phyloP scores from a whole-genome alignment of 2,329 filamentous ascomycete genomes.

The Westerdykella aurantiaca region DNA sequence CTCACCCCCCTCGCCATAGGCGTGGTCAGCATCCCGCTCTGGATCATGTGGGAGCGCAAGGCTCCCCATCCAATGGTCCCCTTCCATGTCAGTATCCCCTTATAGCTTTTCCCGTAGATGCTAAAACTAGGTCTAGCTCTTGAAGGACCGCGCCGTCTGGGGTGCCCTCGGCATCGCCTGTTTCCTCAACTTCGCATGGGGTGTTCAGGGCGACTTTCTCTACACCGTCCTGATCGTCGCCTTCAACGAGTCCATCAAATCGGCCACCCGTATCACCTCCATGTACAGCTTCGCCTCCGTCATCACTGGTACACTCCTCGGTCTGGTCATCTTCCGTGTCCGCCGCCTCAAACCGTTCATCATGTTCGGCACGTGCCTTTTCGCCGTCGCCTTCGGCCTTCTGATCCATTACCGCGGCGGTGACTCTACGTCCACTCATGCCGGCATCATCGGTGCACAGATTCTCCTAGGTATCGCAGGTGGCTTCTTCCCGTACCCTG shows the following conservation, averaged over 20 bases:
- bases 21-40: conserved; percentile 45
- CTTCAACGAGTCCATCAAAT: conserved; percentile 53
- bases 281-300: conserved; percentile 56
- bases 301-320: conserved; percentile 52
- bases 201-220: conserved; percentile 59
- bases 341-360: conserved; percentile 61
- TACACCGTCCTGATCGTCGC: conserved; percentile 58
- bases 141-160: conserved; percentile 62
- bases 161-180: conserved; percentile 54
- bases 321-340: conserved; percentile 52
- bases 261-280: conserved; percentile 55
- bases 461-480: conserved; percentile 58
- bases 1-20: conserved; percentile 50
- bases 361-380: conserved; percentile 54
- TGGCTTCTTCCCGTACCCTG: conserved; percentile 55
- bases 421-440: conserved; percentile 38
- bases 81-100: conserved; percentile 41
- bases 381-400: conserved; percentile 60
- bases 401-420: conserved; percentile 59
- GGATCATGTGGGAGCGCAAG: conserved; percentile 51
- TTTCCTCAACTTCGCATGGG: conserved; percentile 42
- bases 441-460: conserved; percentile 58
- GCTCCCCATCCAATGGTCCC: conserved; percentile 53
- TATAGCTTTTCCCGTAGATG: background rate
- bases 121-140: conserved; percentile 29